Percentiles rank a stretch among this genome's conserved stretches.
Evolutionary conservation across 257 asterid genomes (phyloP).

Genomic region (Handroanthus guayacan): DNA sequence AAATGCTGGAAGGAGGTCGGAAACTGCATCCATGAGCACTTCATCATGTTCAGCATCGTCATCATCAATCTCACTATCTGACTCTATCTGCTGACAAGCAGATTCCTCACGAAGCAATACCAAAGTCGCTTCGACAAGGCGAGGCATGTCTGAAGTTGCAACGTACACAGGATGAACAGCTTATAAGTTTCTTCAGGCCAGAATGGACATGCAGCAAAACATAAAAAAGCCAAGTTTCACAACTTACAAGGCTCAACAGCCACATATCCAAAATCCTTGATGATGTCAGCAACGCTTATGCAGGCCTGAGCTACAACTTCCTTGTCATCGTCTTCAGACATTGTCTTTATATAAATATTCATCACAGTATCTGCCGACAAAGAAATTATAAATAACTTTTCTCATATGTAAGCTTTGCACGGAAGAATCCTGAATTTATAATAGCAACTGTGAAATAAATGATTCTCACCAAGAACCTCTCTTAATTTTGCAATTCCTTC

Average conservation of each 20-base stretch:
- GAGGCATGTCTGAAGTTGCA: constrained; percentile 61
- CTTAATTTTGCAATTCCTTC: constrained; percentile 78
- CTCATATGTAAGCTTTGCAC: constrained; percentile 16
- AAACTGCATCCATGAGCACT: constrained; percentile 99
- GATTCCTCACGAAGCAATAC: constrained; percentile 84
- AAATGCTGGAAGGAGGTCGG: constrained; percentile 96
- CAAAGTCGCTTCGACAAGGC: constrained; percentile 79
- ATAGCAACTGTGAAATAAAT: constrained; percentile 12
- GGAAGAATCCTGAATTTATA: constrained; percentile 14
- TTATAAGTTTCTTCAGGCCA: constrained; percentile 28
- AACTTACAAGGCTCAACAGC: constrained; percentile 93
- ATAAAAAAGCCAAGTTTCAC: constrained; percentile 34
- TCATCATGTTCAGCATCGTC: constrained; percentile 93
- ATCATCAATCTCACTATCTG: constrained; percentile 83
- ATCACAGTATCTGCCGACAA: constrained; percentile 68
- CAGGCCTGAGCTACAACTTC: constrained; percentile 99
- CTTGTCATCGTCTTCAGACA: constrained; percentile 93
- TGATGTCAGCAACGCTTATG: constrained; percentile 79
- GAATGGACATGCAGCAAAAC: constrained; percentile 30
- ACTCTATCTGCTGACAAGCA: constrained; percentile 81
- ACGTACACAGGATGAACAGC: constrained; percentile 16
- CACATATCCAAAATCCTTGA: constrained; percentile 79
- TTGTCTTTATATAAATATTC: constrained; percentile 84
- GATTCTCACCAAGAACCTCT: constrained; percentile 80
- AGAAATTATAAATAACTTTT: constrained; percentile 20